Evolutionary conservation across 129 eudicot species (phyloP).

Genomic region (Mikania micrantha): DNA sequence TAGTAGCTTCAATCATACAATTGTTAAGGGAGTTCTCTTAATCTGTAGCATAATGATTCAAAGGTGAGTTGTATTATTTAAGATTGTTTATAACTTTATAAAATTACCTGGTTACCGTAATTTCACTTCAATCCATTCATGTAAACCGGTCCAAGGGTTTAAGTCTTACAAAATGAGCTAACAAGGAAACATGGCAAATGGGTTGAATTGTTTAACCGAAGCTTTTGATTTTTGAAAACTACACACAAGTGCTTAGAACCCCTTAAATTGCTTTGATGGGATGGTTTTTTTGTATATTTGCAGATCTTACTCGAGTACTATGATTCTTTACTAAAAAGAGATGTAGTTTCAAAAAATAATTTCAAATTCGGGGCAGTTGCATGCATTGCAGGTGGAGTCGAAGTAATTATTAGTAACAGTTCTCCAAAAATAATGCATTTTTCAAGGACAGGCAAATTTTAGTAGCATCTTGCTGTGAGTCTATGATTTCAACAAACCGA

Average conservation of each 20-base stretch:
- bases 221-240: too few species aligned
- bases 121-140: not conserved
- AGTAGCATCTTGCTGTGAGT: too few species aligned
- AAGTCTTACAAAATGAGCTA: not conserved
- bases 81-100: slow-evolving; percentile 13
- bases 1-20: slow-evolving; percentile 48
- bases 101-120: too few species aligned
- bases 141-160: not conserved
- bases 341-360: slow-evolving; percentile 43
- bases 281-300: not conserved
- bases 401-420: slow-evolving; percentile 57
- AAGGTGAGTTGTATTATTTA: slow-evolving; percentile 44
- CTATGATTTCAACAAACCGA: too few species aligned
- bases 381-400: slow-evolving; percentile 68
- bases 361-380: slow-evolving; percentile 75
- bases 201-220: too few species aligned
- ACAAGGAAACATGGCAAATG: not conserved
- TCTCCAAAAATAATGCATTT: slow-evolving; percentile 95
- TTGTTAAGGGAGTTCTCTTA: slow-evolving; percentile 70
- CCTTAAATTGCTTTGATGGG: too few species aligned
- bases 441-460: too few species aligned
- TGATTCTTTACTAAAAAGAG: slow-evolving; percentile 64
- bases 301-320: slow-evolving; percentile 86
- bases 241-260: too few species aligned
- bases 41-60: slow-evolving; percentile 91